Evolutionary conservation across 768 basidiomycete species (phyloP), one percentile per base, ranked within the genome.

Genomic region (Lactarius hengduanensis): DNA sequence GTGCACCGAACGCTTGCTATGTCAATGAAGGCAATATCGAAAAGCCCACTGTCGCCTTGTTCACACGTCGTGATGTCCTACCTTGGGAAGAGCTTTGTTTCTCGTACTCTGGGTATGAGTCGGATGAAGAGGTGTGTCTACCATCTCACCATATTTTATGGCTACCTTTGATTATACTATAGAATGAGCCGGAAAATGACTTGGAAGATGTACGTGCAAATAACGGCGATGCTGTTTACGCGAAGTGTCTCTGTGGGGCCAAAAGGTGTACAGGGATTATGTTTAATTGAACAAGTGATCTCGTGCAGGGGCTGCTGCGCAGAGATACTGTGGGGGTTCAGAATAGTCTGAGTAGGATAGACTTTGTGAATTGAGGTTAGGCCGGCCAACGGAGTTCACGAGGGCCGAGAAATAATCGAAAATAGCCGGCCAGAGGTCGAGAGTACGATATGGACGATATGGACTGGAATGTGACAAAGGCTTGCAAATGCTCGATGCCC

Each of bases 21-120:
- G 87, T 92, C 75, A 88, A 93, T 70, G 92, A 94, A 60, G 82
- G 84, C 15, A 84, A 92, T 70, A 71, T 89, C 18, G 78, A 85
- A 13, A 91, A 90, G 72, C 91, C 91, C 0, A 74, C 89, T 15
- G 73, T 94, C 9, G 79, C 84, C 0, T 78, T 92, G 13, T 94
- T 92, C 74, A 85, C 92, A 2, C 76, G 68, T 47, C 78, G 82
- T 10, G 87, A 91, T 66, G 84, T 94, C 16, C 80, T 82, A 45
- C 78, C 83, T 0, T 79, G 80, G 56, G 86, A 92, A 67, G 92
- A 94, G 70, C 80, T 94, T 9, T 89, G 86, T 67, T 94, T 94
- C 73, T 87, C 85, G 15, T 94, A 94, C 74, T 77, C 74, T 57
- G 91, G 92, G 1, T 71, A 74, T 45, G 72, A 73, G 0, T 82